Evolutionary conservation across 495 filamentous ascomycete species (phyloP).

Genomic region (Tuber magnatum): DNA sequence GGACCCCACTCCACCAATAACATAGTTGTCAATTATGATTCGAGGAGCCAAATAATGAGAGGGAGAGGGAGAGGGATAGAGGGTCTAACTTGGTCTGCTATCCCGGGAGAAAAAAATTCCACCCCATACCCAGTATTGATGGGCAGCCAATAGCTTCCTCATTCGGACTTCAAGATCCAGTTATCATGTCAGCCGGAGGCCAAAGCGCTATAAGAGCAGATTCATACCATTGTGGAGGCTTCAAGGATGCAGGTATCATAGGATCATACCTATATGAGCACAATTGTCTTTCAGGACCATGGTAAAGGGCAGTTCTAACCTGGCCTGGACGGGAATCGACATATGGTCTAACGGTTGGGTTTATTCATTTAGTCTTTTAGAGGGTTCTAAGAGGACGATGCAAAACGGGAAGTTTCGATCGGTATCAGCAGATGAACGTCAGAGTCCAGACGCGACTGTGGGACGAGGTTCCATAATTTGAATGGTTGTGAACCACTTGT

Average conservation of each 20-base stretch:
- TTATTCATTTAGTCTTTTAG: slow-evolving; percentile 17
- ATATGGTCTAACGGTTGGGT: slow-evolving; percentile 27
- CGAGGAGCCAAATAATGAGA: not conserved
- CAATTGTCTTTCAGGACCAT: slow-evolving; percentile 20
- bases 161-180: slow-evolving; percentile 23
- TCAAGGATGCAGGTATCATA: not conserved
- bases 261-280: not conserved
- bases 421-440: slow-evolving; percentile 15
- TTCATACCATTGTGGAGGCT: not conserved
- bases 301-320: slow-evolving; percentile 34
- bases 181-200: slow-evolving; percentile 11
- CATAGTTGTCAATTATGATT: not conserved
- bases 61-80: not conserved
- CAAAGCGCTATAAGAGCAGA: slow-evolving; percentile 28
- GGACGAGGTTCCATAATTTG: slow-evolving; percentile 19
- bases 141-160: slow-evolving; percentile 29
- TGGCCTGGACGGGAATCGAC: slow-evolving; percentile 32
- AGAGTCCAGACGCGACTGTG: slow-evolving; percentile 14
- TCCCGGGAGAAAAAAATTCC: not conserved
- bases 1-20: not conserved
- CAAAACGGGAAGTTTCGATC: slow-evolving; percentile 13
- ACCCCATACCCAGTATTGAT: slow-evolving; percentile 11
- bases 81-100: not conserved
- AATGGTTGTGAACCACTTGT: slow-evolving; percentile 11
- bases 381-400: slow-evolving; percentile 20